phyloP scores from a whole-genome alignment of 306 rosid species.

The Cicer pinnatifidum region DNA sequence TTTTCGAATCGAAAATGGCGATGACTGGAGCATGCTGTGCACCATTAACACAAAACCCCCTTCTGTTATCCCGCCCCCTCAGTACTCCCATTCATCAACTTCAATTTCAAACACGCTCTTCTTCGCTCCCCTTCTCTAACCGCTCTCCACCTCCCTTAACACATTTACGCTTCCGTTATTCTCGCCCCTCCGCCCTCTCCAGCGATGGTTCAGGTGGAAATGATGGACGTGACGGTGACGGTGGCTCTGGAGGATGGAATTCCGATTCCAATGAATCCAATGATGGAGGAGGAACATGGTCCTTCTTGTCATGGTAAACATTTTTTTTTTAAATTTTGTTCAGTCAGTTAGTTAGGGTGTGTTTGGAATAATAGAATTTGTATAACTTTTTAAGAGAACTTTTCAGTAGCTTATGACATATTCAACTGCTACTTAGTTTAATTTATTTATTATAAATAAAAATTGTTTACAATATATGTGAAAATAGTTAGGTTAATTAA shows the following conservation, averaged over 20 bases:
- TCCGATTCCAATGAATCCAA: not conserved
- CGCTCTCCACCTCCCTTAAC: not conserved
- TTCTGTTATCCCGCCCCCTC: conserved; percentile 40
- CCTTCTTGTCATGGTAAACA: conserved; percentile 59
- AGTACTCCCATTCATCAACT: conserved; percentile 35
- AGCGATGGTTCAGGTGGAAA: conserved; percentile 55
- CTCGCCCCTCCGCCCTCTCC: conserved; percentile 58
- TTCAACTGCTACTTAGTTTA: not conserved
- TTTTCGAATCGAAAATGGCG: conserved; percentile 39
- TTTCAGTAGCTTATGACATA: not conserved
- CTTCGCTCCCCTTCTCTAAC: conserved; percentile 2
- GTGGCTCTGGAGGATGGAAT: conserved; percentile 12
- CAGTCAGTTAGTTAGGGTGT: not conserved
- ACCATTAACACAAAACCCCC: conserved; percentile 46
- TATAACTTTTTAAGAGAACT: not conserved
- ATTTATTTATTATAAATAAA: not conserved
- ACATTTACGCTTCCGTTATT: conserved; percentile 38
- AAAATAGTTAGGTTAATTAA: not conserved
- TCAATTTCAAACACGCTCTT: conserved; percentile 40
- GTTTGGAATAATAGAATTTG: not conserved
- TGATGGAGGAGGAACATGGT: conserved; percentile 3
- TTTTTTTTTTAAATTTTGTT: conserved; percentile 19
- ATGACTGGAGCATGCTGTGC: conserved; percentile 41
- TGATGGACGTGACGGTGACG: not conserved
- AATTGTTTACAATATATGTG: not conserved